A percentile compares a stretch with the other conserved stretches of the same genome.
phyloP scores from a whole-genome alignment of 129 eudicot genomes.

The Chrysanthemum seticuspe region DNA sequence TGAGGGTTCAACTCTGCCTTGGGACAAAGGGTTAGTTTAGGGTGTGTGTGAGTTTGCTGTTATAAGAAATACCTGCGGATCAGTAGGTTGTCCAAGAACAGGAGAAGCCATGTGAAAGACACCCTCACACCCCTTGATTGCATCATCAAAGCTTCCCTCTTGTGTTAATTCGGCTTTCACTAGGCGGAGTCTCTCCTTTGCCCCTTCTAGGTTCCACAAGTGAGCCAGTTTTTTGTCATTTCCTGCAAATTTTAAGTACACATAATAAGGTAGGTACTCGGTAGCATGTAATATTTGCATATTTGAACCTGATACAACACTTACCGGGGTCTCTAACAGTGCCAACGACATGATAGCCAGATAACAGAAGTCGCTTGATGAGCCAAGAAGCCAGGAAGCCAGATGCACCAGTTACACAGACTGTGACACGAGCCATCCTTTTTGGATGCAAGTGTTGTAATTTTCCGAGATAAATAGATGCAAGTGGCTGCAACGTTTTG shows the following conservation, averaged over 20 bases:
- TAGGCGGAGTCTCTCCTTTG: conserved; percentile 73
- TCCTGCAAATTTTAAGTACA: conserved; percentile 32
- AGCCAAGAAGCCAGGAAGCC: conserved; percentile 95
- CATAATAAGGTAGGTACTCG: too few relatives aligned
- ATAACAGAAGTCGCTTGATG: conserved; percentile 70
- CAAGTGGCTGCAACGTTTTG: neutral
- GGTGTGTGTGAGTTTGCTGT: too few relatives aligned
- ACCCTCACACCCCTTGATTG: conserved; percentile 75
- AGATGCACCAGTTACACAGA: conserved; percentile 90
- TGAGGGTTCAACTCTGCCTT: too few relatives aligned
- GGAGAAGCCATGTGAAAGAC: conserved; percentile 98
- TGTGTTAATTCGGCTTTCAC: conserved; percentile 67
- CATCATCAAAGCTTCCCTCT: conserved; percentile 85
- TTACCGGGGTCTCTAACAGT: conserved; percentile 90
- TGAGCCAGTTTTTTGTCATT: conserved; percentile 67
- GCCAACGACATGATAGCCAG: conserved; percentile 78
- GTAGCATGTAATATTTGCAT: too few relatives aligned
- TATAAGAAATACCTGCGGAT: conserved; percentile 50
- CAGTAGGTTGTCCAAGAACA: conserved; percentile 46
- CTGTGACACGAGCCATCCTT: conserved; percentile 47
- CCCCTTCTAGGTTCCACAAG: conserved; percentile 82
- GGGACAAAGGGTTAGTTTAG: too few relatives aligned
- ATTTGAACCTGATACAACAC: neutral
- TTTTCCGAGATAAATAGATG: neutral
- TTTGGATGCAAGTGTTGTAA: conserved; percentile 8